Evolutionary conservation across 306 rosid genomes (phyloP), one percentile per base, ranked within the genome.

Genomic region (Astragalus membranaceus): DNA sequence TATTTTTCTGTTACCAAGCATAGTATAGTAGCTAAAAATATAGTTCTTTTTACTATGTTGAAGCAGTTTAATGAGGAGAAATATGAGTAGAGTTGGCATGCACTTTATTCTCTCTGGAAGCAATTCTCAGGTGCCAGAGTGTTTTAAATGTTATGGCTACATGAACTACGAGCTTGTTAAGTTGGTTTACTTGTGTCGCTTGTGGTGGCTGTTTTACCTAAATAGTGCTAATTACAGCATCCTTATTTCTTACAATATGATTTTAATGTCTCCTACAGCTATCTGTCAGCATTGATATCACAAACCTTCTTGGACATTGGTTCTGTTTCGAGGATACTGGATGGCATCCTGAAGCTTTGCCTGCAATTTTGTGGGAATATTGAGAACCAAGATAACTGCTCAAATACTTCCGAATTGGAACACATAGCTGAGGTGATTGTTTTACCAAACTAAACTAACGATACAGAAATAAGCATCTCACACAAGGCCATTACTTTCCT

Each of bases 291-390:
- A 67, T 85, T 94, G 73, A 94, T 94, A 79, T 94, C 99, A 41
- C 97, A 91, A 64, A 86, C 97, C 67, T 94, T 94, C 86, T 75
- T 94, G 86, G 99, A 91, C 85, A 88, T 94, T 76, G 97, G 99
- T 55, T 94, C 99, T 41, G 94, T 91, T 74, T 94, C 97, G 6
- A 91, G 99, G 90, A 94, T 94, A 80, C 82, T 94, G 75, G 96
- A 94, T 76, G 75, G 97, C 63, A 91, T 91, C 81, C 91, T 94
- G 95, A 94, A 89, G 82, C 97, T 91, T 75, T 94, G 99, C 81
- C 88, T 94, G 76, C 95, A 86, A 62, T 89, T 91, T 81, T 94
- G 97, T 84, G 87, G 95, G 96, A 88, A 80, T 81, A 80, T 91
- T 71, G 96, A 94, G 79, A 94, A 87, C 83, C 97, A 88, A 83